Evolutionary conservation across 805 yeast species (phyloP).

Genomic region (Metschnikowia similis): DNA sequence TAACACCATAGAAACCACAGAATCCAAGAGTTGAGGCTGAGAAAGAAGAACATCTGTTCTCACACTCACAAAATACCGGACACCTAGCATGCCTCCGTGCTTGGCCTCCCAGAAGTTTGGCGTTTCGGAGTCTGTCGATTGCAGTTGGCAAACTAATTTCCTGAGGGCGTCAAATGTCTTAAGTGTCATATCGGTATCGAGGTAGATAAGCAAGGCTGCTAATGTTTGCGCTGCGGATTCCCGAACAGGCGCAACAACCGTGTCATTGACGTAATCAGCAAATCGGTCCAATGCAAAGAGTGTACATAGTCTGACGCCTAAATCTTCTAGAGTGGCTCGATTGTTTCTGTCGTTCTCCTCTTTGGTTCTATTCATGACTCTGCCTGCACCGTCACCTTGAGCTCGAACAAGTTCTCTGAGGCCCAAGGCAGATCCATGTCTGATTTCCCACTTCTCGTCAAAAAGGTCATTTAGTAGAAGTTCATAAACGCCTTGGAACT

Average conservation of each 20-base stretch:
- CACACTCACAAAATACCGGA: slow-evolving; percentile 87
- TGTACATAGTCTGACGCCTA: slow-evolving; percentile 79
- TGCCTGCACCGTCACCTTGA: slow-evolving; percentile 85
- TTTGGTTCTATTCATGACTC: slow-evolving; percentile 58
- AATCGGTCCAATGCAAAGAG: slow-evolving; percentile 89
- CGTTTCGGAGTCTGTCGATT: slow-evolving; percentile 36
- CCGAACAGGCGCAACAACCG: slow-evolving; percentile 96
- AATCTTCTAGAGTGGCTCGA: slow-evolving; percentile 71
- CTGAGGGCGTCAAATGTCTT: slow-evolving; percentile 63
- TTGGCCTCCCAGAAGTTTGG: slow-evolving; percentile 90
- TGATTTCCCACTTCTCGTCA: slow-evolving; percentile 84
- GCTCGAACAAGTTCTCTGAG: slow-evolving; percentile 76
- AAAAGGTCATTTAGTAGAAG: slow-evolving; percentile 72
- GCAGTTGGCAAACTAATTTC: slow-evolving; percentile 61
- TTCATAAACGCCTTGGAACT: slow-evolving; percentile 89
- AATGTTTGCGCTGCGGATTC: slow-evolving; percentile 94
- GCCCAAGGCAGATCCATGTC: slow-evolving; percentile 96
- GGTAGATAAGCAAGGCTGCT: slow-evolving; percentile 80
- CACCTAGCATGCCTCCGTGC: slow-evolving; percentile 95
- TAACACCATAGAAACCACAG: slow-evolving; percentile 77
- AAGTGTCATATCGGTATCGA: slow-evolving; percentile 54
- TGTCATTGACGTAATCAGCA: slow-evolving; percentile 95
- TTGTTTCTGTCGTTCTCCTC: slow-evolving; percentile 66
- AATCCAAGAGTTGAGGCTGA: slow-evolving; percentile 56
- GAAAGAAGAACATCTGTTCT: slow-evolving; percentile 70